Evolutionary conservation across 2,329 filamentous ascomycete genomes (phyloP), one percentile per base, ranked within the genome.

Genomic region (Aspergillus japonicus): DNA sequence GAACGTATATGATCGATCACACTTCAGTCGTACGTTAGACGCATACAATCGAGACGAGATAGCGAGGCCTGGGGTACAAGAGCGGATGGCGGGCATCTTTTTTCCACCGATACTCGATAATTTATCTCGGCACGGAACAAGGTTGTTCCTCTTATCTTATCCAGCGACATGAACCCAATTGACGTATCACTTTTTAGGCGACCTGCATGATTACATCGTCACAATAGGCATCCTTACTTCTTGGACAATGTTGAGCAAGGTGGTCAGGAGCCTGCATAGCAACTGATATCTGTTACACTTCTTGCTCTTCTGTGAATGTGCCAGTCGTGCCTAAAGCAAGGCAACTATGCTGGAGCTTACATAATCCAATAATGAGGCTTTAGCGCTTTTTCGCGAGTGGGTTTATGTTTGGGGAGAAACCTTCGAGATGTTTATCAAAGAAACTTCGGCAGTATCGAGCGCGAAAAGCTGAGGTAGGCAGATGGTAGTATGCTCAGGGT

Each of bases 141-240:
- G 24, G 3, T 60, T 69, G 4, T n/a, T 62, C 66, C 68, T 4
- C 24, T 66, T 70, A 73, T 71, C 71, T 73, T 72, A 72, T 72
- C 70, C 49, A 54, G 48, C 51, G 50, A 29, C 21, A 26, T 16
- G 31, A 50, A 12, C 14, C n/a, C 31, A 6, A 54, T 29, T 24
- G 24, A 26, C 48, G 16, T n/a, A 50, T 24, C 23, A 50, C 39
- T 44, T 44, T 19, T 44, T 16, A 19, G 39, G 39, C 39, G 14
- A 44, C 14, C 39, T 50, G 48, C 48, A 50, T n/a, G 29, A n/a
- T 50, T 26, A 50, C 48, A 19, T 50, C 24, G 48, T 31, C 23
- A 21, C 5, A 49, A 29, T n/a, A 50, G 23, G n/a, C 39, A 19
- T 44, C 16, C 39, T 44, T 44, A n/a, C 39, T 44, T 12, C 16